Conservation (phyloP, 1,139 yeast genomes). For the Dujonia santamariae region DNA sequence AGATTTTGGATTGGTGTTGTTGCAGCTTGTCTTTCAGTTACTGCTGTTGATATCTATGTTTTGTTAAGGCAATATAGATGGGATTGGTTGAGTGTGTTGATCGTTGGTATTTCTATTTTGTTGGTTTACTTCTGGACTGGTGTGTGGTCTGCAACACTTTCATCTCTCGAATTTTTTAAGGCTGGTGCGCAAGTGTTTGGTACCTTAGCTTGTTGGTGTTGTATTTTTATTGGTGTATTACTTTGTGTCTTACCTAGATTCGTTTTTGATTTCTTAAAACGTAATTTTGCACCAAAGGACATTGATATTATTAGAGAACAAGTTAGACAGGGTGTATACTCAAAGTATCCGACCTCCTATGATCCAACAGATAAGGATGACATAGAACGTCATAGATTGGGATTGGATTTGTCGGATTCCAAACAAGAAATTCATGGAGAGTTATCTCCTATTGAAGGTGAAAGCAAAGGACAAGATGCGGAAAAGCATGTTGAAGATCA, state of each 20-base stretch:
- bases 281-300: slow-evolving; percentile 50
- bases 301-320: slow-evolving; percentile 54
- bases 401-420: slow-evolving; percentile 1
- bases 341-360: slow-evolving; percentile 49
- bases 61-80: slow-evolving; percentile 56
- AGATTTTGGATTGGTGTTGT: slow-evolving; percentile 57
- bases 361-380: slow-evolving; percentile 58
- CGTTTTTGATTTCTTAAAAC: slow-evolving; percentile 42
- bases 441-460: slow-evolving; percentile 28
- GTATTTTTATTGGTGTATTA: slow-evolving; percentile 45
- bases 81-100: slow-evolving; percentile 56
- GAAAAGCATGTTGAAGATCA: slow-evolving; percentile 9
- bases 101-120: slow-evolving; percentile 47
- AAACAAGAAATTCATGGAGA: background rate
- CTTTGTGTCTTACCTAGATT: slow-evolving; percentile 53
- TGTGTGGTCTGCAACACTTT: slow-evolving; percentile 49
- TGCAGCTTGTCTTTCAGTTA: slow-evolving; percentile 46
- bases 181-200: slow-evolving; percentile 58
- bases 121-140: slow-evolving; percentile 63
- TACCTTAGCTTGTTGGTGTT: slow-evolving; percentile 51
- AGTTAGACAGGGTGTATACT: slow-evolving; percentile 43
- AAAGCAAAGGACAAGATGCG: slow-evolving; percentile 26
- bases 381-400: slow-evolving; percentile 40
- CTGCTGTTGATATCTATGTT: slow-evolving; percentile 53
- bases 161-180: slow-evolving; percentile 46